Percentiles rank a stretch among this genome's conserved stretches.
Conservation (phyloP, 345 rosid genomes). For the Camelina laxa region DNA sequence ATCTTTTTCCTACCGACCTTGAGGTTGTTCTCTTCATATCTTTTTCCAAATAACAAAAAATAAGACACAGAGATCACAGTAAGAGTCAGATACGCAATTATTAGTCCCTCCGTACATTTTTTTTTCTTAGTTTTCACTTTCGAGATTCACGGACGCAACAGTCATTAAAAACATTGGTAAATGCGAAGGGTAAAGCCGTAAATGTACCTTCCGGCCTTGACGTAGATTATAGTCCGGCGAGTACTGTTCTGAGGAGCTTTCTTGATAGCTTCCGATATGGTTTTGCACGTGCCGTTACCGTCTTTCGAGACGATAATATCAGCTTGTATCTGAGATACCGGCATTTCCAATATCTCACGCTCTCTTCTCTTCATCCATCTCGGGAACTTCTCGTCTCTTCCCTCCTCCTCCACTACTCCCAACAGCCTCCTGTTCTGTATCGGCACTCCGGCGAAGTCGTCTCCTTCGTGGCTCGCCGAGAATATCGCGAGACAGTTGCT, state of each 20-base stretch:
- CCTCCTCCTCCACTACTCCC: neutral
- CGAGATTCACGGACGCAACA: slow-evolving; percentile 20
- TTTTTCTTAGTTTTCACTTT: neutral
- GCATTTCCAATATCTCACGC: slow-evolving; percentile 58
- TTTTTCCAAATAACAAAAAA: slow-evolving; percentile 28
- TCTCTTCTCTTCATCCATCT: slow-evolving; percentile 70
- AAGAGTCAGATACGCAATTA: slow-evolving; percentile 26
- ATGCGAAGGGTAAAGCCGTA: slow-evolving; percentile 1
- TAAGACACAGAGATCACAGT: neutral
- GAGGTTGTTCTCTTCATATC: slow-evolving; percentile 81
- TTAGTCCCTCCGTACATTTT: neutral
- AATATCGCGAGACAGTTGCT: slow-evolving; percentile 91
- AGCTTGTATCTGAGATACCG: slow-evolving; percentile 69
- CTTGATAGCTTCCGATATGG: slow-evolving; percentile 89
- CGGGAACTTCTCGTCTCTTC: slow-evolving; percentile 54
- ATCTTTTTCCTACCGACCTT: slow-evolving; percentile 91
- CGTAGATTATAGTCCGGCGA: slow-evolving; percentile 82
- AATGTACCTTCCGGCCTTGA: slow-evolving; percentile 89
- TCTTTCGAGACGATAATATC: slow-evolving; percentile 81
- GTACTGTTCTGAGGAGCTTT: slow-evolving; percentile 72
- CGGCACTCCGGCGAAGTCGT: slow-evolving; percentile 83
- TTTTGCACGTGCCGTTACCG: slow-evolving; percentile 86
- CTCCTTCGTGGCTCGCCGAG: slow-evolving; percentile 45
- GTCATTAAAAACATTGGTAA: neutral
- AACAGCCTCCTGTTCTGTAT: slow-evolving; percentile 71